Evolutionary conservation across 2,329 filamentous ascomycete species (phyloP).

Genomic region (Colletotrichum chrysophilum): DNA sequence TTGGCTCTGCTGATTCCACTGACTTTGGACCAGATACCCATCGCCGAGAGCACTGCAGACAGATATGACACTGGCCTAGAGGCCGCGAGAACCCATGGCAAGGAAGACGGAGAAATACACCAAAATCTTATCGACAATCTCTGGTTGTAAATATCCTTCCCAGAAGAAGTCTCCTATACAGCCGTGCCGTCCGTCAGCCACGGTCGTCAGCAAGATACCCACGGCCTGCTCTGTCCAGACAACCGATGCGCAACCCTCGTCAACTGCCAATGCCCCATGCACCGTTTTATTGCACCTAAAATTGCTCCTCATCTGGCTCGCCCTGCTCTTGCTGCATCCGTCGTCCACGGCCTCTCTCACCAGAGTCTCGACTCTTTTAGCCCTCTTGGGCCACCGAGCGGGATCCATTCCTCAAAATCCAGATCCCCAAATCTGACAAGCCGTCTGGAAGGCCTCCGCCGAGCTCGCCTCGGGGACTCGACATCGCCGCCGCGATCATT

Average conservation of each 20-base stretch:
- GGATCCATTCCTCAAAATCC: slow-evolving; percentile 1
- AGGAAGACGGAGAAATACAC: not conserved
- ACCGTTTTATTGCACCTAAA: slow-evolving; percentile 16
- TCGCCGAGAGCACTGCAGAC: not conserved
- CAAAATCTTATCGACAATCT: not conserved
- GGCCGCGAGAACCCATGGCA: not conserved
- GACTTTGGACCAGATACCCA: not conserved
- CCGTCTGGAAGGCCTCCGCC: not conserved
- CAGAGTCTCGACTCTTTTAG: slow-evolving; percentile 18
- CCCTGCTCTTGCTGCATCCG: slow-evolving; percentile 1
- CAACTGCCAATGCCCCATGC: slow-evolving; percentile 5
- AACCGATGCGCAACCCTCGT: slow-evolving; percentile 1
- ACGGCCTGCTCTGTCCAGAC: not conserved
- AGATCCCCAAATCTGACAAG: not conserved
- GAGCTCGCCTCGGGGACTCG: not conserved
- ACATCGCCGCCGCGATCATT: not conserved
- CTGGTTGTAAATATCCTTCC: not conserved
- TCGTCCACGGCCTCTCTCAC: not conserved
- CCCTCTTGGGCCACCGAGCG: not conserved
- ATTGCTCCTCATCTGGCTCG: slow-evolving; percentile 17
- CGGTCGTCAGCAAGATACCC: not conserved
- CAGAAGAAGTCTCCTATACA: not conserved
- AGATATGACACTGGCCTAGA: not conserved
- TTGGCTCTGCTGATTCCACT: not conserved
- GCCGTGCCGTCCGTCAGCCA: not conserved